Evolutionary conservation across 2,329 filamentous ascomycete species (phyloP).

Genomic region (Cyphellophora attinorum): DNA sequence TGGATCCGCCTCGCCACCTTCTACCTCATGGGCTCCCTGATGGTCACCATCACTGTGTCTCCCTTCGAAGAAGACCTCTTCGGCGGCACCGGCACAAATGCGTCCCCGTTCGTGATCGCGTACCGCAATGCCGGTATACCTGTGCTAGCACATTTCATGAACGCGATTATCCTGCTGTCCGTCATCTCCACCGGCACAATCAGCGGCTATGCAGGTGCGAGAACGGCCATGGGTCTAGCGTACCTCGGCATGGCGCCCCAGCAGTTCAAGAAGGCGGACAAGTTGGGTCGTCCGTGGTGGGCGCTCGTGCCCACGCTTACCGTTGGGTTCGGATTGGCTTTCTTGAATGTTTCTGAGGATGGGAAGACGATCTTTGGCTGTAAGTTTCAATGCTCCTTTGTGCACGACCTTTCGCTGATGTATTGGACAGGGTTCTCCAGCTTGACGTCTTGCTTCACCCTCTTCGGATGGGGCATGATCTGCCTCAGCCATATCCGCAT

Average conservation of each 20-base stretch:
- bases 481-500: slow-evolving; percentile 79
- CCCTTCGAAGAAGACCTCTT: slow-evolving; percentile 9
- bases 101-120: slow-evolving; percentile 58
- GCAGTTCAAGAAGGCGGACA: slow-evolving; percentile 35
- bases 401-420: slow-evolving; percentile 50
- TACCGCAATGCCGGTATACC: slow-evolving; percentile 50
- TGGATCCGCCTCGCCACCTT: slow-evolving; percentile 20
- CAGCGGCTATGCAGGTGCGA: slow-evolving; percentile 46
- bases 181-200: slow-evolving; percentile 52
- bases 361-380: slow-evolving; percentile 33
- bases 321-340: slow-evolving; percentile 32
- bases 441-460: slow-evolving; percentile 53
- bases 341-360: slow-evolving; percentile 36
- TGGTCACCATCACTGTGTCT: slow-evolving; percentile 34
- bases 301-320: slow-evolving; percentile 27
- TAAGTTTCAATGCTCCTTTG: no score
- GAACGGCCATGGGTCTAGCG: slow-evolving; percentile 46
- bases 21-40: slow-evolving; percentile 35
- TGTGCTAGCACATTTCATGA: slow-evolving; percentile 55
- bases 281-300: slow-evolving; percentile 32
- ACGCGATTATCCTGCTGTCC: slow-evolving; percentile 55
- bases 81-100: slow-evolving; percentile 34
- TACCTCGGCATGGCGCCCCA: slow-evolving; percentile 34
- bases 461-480: slow-evolving; percentile 51
- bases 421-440: slow-evolving; percentile 51